Evolutionary conservation across 192 early-diverging fungal species (phyloP), one percentile per base, ranked within the genome.

Genomic region (Cladochytrium replicatum): DNA sequence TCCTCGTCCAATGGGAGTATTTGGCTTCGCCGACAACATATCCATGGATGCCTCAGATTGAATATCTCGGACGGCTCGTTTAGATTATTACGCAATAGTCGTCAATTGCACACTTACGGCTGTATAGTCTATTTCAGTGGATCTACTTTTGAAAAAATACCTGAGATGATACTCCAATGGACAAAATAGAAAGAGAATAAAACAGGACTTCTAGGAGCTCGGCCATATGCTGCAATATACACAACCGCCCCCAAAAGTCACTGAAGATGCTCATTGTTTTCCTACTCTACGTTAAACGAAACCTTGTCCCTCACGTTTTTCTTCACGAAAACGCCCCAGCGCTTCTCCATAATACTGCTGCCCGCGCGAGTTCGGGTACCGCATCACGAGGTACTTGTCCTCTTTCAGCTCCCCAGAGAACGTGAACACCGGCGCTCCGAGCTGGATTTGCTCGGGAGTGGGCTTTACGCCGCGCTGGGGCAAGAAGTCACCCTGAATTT

Each of bases 1-100:
- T 99, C 55, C 37, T 99, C 3, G 90, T 99, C 15, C 93, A 93
- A 60, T 99, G 95, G 95, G 79, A 75, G 3, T 62, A 66, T 7
- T 31, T 63, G n/a, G n/a, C n/a, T n/a, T n/a, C n/a, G n/a, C n/a
- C n/a, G n/a, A n/a, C n/a, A n/a, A n/a, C n/a, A n/a, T n/a, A n/a
- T n/a, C n/a, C n/a, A n/a, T n/a, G n/a, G n/a, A n/a, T n/a, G n/a
- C n/a, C n/a, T n/a, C n/a, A n/a, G n/a, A n/a, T n/a, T n/a, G n/a
- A n/a, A n/a, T n/a, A n/a, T n/a, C n/a, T n/a, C n/a, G n/a, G n/a
- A n/a, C n/a, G n/a, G n/a, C n/a, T n/a, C n/a, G n/a, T n/a, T n/a
- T n/a, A n/a, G n/a, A n/a, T n/a, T n/a, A n/a, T n/a, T n/a, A n/a
- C n/a, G n/a, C n/a, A n/a, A n/a, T n/a, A n/a, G n/a, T n/a, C n/a